These are phyloP conservation scores for Phytomonas sp. DNA, from an alignment of 208 protist species.

Conservation along the genomic window DNA sequence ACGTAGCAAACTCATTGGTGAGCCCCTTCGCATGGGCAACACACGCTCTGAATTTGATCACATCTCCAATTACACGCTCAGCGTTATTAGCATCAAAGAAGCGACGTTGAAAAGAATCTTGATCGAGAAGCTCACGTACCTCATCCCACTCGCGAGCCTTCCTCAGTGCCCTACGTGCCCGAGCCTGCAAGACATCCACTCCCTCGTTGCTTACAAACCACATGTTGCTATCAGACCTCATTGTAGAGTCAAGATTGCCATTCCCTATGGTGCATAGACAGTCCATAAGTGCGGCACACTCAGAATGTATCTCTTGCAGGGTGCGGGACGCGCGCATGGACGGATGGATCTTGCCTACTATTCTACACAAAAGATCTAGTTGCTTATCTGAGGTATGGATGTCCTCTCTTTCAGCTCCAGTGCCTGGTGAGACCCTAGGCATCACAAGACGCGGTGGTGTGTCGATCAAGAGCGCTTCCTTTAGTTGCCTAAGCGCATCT, in stretches of 20 bases:
- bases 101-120: background rate
- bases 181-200: background rate
- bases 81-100: background rate
- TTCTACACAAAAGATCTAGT: background rate
- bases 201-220: background rate
- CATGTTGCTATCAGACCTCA: background rate
- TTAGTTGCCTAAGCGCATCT: conserved; percentile 29
- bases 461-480: conserved; percentile 18
- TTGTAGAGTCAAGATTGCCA: background rate
- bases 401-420: background rate
- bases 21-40: background rate
- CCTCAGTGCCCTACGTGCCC: background rate
- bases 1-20: background rate
- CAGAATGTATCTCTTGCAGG: background rate
- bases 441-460: conserved; percentile 12
- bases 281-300: background rate
- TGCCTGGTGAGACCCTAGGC: background rate
- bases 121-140: background rate
- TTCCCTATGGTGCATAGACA: background rate
- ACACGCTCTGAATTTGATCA: background rate
- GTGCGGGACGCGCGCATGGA: background rate
- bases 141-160: background rate
- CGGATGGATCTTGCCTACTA: background rate
- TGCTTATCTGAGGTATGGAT: background rate
- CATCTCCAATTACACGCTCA: background rate